Evolutionary conservation across 228 moss, liverwort and hornwort species (phyloP).

Genomic region (Sphagnum fallax): DNA sequence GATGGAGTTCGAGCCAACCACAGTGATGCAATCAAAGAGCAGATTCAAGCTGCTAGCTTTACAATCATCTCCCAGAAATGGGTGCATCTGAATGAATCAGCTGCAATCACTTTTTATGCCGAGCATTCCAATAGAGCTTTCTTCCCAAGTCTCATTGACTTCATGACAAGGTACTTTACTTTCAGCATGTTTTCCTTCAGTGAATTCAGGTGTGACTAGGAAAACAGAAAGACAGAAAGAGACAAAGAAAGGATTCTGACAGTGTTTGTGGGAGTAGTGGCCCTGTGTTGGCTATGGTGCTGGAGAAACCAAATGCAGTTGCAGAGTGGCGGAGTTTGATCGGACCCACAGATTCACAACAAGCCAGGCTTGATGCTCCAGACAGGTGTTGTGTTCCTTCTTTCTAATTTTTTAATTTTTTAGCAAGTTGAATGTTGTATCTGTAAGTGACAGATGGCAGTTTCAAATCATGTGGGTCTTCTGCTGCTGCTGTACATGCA

Average conservation of each 20-base stretch:
- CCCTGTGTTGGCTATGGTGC: constrained; percentile 28
- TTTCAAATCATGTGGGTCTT: too few species aligned
- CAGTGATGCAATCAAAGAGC: constrained; percentile 20
- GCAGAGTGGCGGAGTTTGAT: constrained; percentile 36
- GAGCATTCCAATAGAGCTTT: constrained; percentile 28
- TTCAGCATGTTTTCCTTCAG: neutral
- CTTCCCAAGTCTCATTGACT: constrained; percentile 30
- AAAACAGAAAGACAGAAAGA: neutral
- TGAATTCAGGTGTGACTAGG: neutral
- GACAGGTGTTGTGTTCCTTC: constrained; percentile 13
- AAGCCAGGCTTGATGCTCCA: constrained; percentile 30
- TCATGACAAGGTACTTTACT: constrained; percentile 33
- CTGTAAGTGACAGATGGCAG: neutral
- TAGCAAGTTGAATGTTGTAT: too few species aligned
- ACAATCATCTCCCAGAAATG: constrained; percentile 20
- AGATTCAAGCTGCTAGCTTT: constrained; percentile 18
- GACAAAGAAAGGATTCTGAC: neutral
- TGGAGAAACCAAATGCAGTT: constrained; percentile 30
- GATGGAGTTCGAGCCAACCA: constrained; percentile 27
- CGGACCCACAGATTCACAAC: constrained; percentile 38
- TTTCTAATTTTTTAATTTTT: neutral
- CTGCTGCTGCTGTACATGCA: neutral
- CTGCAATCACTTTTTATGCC: constrained; percentile 25
- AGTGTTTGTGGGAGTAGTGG: constrained; percentile 16
- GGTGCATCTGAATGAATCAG: constrained; percentile 13